These are phyloP conservation scores for Aspergillus tubingensis DNA, from an alignment of 2,329 filamentous ascomycete genomes.

Conservation along the genomic window DNA sequence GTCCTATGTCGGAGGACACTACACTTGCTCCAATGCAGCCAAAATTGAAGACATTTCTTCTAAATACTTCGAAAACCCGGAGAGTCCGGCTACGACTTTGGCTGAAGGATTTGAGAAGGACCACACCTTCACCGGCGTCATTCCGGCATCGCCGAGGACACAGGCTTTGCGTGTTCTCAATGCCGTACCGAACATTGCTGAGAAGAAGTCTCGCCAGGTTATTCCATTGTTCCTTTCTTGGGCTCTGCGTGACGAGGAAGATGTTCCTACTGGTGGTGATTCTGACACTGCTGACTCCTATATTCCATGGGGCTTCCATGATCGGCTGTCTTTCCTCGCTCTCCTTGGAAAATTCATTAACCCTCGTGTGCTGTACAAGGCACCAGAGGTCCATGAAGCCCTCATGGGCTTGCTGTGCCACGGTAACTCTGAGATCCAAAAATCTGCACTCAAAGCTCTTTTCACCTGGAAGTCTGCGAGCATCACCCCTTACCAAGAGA, in stretches of 20 bases:
- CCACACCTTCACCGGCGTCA: conserved; percentile 47
- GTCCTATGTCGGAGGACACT: conserved; percentile 52
- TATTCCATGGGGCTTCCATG: conserved; percentile 53
- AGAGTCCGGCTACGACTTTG: conserved; percentile 60
- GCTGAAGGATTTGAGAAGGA: conserved; percentile 64
- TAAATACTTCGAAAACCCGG: conserved; percentile 56
- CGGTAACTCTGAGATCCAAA: conserved; percentile 88
- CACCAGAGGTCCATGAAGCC: conserved; percentile 72
- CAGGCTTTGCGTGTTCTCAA: conserved; percentile 80
- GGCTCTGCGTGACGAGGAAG: conserved; percentile 60
- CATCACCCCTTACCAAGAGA: conserved; percentile 78
- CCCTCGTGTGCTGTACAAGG: conserved; percentile 77
- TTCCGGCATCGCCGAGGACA: conserved; percentile 60
- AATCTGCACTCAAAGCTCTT: conserved; percentile 77
- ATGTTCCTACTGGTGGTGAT: conserved; percentile 28
- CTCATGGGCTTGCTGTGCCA: conserved; percentile 77
- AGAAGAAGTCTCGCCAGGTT: conserved; percentile 80
- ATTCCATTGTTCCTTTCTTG: conserved; percentile 85
- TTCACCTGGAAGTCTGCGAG: conserved; percentile 83
- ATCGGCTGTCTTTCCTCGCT: conserved; percentile 79
- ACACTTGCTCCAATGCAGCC: conserved; percentile 78
- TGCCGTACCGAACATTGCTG: conserved; percentile 72
- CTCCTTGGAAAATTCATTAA: conserved; percentile 86
- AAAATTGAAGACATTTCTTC: conserved; percentile 57
- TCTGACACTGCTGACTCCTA: conserved; percentile 21